Evolutionary conservation across 768 basidiomycete genomes (phyloP).

Genomic region (Tulasnella sp.): DNA sequence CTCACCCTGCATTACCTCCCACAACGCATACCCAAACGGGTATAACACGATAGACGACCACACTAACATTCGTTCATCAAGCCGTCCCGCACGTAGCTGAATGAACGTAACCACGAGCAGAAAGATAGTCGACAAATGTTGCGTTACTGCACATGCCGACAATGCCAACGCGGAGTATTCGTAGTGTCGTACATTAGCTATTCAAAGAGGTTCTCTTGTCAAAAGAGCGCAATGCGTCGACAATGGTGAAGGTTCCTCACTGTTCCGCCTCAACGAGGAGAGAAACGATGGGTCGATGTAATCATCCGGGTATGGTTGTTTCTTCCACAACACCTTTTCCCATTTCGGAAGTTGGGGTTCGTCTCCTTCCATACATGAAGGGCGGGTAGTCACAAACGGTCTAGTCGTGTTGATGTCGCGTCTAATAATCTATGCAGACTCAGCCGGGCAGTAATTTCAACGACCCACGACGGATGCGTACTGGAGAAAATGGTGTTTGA

Average conservation of each 20-base stretch:
- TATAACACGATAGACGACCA: constrained; percentile 51
- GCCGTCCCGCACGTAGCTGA: constrained; percentile 33
- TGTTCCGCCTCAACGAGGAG: constrained; percentile 62
- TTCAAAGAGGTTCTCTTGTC: background rate
- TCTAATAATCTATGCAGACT: too few relatives aligned
- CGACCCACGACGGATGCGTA: too few relatives aligned
- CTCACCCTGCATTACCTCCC: constrained; percentile 37
- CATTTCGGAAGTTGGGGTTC: constrained; percentile 27
- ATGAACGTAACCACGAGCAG: constrained; percentile 74
- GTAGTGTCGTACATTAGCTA: constrained; percentile 73
- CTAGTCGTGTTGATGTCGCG: background rate
- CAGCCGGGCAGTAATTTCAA: too few relatives aligned
- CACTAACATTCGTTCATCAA: constrained; percentile 60
- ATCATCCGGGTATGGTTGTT: constrained; percentile 68
- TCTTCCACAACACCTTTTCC: constrained; percentile 72
- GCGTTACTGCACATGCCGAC: constrained; percentile 63
- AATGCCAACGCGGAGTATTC: constrained; percentile 61
- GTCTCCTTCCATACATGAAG: background rate
- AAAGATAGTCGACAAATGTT: constrained; percentile 71
- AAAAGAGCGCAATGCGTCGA: background rate
- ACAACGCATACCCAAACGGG: constrained; percentile 45
- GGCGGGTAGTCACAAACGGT: background rate
- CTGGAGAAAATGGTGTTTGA: too few relatives aligned
- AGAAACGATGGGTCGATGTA: constrained; percentile 72
- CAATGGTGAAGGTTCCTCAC: constrained; percentile 34